These are phyloP conservation scores for Myriosclerotinia curreyana DNA, from an alignment of 2,329 filamentous ascomycete species.

Conservation along the genomic window DNA sequence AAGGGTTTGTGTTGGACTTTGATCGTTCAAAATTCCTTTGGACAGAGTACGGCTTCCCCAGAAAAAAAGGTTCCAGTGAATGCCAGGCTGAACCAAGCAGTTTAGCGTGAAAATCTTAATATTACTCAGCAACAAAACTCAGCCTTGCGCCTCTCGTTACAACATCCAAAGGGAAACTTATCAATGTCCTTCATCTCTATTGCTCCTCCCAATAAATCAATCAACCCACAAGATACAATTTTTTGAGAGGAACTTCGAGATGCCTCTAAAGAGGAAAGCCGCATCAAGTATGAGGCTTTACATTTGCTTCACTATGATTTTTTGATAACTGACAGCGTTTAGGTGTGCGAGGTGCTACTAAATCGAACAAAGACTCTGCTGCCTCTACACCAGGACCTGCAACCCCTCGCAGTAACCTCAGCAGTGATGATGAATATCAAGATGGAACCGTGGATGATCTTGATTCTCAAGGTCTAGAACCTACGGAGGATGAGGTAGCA, in stretches of 20 bases:
- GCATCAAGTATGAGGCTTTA: constrained; percentile 45
- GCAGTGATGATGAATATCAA: constrained; percentile 47
- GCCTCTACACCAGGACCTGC: constrained; percentile 59
- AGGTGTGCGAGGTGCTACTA: constrained; percentile 49
- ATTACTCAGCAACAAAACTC: constrained; percentile 13
- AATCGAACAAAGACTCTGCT: constrained; percentile 55
- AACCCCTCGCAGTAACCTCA: constrained; percentile 58
- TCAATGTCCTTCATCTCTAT: constrained; percentile 12
- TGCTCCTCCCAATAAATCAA: constrained; percentile 15
- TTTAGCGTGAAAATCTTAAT: background rate
- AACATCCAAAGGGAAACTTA: constrained; percentile 11
- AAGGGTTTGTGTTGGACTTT: background rate
- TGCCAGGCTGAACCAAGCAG: constrained; percentile 4
- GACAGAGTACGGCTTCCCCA: background rate
- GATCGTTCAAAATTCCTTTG: background rate
- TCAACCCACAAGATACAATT: constrained; percentile 23
- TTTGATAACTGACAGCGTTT: constrained; percentile 40
- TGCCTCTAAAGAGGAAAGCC: constrained; percentile 73
- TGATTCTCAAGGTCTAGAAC: constrained; percentile 46
- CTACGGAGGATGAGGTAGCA: constrained; percentile 50
- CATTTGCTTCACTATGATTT: constrained; percentile 30
- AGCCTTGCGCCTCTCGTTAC: constrained; percentile 22
- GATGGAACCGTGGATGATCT: constrained; percentile 16
- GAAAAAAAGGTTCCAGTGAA: constrained; percentile 2
- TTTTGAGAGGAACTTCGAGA: constrained; percentile 41